Evolutionary conservation across 2,329 filamentous ascomycete species (phyloP).

Genomic region (Curvularia sp.): DNA sequence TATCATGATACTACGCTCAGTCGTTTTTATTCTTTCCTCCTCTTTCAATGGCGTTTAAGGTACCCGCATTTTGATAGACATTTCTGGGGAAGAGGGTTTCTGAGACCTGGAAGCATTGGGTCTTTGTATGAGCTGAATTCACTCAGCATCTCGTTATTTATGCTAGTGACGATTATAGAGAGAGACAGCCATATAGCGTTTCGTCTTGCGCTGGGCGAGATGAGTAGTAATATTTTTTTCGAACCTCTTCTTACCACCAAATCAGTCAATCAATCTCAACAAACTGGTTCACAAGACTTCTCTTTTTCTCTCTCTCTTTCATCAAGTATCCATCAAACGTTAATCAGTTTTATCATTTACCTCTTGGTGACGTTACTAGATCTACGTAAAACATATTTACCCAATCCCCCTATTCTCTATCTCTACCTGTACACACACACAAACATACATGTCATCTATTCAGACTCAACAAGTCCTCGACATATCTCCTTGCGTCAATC

Average conservation of each 20-base stretch:
- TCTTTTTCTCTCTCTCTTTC: too few relatives aligned
- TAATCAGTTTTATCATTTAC: too few relatives aligned
- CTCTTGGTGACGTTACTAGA: too few relatives aligned
- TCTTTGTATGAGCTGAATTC: background rate
- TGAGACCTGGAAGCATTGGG: background rate
- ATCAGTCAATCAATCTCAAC: too few relatives aligned
- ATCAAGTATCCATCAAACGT: too few relatives aligned
- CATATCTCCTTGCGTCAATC: constrained; percentile 76
- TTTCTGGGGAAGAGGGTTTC: background rate
- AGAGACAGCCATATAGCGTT: background rate
- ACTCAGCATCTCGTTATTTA: background rate
- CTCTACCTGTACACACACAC: background rate
- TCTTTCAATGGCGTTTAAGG: background rate
- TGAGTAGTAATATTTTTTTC: too few relatives aligned
- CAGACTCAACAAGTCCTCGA: constrained; percentile 74
- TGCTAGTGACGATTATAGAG: background rate
- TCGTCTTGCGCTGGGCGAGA: background rate
- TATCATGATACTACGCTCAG: background rate
- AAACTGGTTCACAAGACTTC: too few relatives aligned
- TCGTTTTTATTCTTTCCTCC: background rate
- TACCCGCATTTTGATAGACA: background rate
- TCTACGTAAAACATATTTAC: too few relatives aligned
- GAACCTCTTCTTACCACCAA: too few relatives aligned
- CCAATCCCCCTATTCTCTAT: too few relatives aligned
- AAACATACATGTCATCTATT: constrained; percentile 41